These are phyloP conservation scores for Aspergillus flavus DNA, from an alignment of 2,329 filamentous ascomycete species.

Conservation along the genomic window DNA sequence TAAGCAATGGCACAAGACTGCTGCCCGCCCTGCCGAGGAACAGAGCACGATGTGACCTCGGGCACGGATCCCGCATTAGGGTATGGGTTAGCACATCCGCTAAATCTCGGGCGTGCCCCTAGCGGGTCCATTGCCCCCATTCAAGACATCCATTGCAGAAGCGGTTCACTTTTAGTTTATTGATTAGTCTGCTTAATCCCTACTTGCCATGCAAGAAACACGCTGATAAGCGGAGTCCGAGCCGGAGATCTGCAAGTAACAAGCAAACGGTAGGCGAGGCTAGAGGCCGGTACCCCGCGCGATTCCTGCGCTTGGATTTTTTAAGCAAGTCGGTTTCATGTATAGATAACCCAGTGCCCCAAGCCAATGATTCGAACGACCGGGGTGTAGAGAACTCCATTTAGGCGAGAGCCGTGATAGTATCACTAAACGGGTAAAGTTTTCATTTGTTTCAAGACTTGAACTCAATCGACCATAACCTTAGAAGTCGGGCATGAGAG, in stretches of 20 bases:
- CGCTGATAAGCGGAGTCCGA: conserved; percentile 1
- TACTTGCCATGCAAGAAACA: not conserved
- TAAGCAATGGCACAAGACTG: not conserved
- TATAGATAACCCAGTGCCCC: not conserved
- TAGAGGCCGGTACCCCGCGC: not conserved
- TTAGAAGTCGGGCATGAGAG: not conserved
- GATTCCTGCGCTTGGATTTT: not conserved
- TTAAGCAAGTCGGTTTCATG: not conserved
- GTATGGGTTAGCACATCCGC: not conserved
- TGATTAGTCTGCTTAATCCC: not conserved
- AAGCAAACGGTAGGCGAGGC: not conserved
- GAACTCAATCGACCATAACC: not conserved
- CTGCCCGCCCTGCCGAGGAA: not conserved
- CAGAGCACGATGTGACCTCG: not conserved
- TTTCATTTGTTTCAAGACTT: not conserved
- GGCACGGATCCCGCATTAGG: not conserved
- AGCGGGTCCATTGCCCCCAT: not conserved
- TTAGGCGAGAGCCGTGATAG: not conserved
- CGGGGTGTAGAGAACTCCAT: not conserved
- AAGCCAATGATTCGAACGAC: not conserved
- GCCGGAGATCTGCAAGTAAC: not conserved
- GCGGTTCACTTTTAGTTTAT: not conserved
- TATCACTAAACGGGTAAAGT: not conserved
- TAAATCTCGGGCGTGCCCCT: not conserved
- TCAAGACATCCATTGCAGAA: not conserved